Base-by-base conservation (phyloP, 805 yeast species). In the Wickerhamiella brachini region DNA sequence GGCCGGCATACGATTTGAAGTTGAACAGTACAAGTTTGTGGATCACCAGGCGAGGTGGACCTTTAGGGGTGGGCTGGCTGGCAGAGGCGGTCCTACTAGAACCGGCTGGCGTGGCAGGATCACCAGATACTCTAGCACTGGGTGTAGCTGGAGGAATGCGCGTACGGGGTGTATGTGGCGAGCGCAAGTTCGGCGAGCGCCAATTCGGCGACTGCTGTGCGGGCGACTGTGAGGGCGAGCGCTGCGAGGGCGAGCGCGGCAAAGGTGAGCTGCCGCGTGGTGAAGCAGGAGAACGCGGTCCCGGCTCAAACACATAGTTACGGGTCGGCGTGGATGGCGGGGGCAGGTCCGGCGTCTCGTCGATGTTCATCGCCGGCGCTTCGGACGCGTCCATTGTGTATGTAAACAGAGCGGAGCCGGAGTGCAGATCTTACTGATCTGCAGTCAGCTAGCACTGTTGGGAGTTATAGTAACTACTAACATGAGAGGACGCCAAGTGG, bases 1-100 rank as follows among this genome's bases (percentile, higher is more conserved):
- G 70, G 0, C 98, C 98, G 0, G 97, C 97, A 64, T 93, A 93
- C 0, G 97, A 88, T 64, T 93, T 93, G 76, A 93, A 93, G 64
- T 93, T 84, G 1, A 81, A 80, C 43, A 94, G 71, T 1, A 82
- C 83, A 24, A 93, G 67, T 57, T 79, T 78, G 45, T 80, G 71
- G 45, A 93, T 89, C 6, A 86, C 93, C 23, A 93, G 66, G 47
- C 98, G 71, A 5, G 58, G 57, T 48, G 41, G 18, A 5, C 41
- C 41, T 7, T 18, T 24, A 24, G 26, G 26, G 8, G 26, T 24
- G 5, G 26, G 26, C 26, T 8, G 26, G 26, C 26, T 24, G 26
- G 26, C 26, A 5, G 8, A 5, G 26, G 8, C 8, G 26, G 26
- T 8, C 8, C 8, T 24, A 8, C 26, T 24, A 8, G 26, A 5